Evolutionary conservation across 345 rosid genomes (phyloP).

Genomic region (Aegle marmelos): DNA sequence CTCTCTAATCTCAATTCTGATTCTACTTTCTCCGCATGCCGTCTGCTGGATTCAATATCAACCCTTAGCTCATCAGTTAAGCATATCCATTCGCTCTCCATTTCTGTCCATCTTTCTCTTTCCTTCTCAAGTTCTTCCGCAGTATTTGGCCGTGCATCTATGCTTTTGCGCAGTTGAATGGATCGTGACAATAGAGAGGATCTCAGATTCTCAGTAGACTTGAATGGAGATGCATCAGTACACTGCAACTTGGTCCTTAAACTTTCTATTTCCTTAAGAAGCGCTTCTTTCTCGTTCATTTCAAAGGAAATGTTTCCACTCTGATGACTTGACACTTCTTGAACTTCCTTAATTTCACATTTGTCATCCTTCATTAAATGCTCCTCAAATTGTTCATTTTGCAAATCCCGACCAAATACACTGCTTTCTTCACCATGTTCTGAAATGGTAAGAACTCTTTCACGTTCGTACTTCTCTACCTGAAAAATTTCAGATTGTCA

Average conservation of each 20-base stretch:
- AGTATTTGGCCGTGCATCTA: slow-evolving; percentile 30
- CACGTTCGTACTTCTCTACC: slow-evolving; percentile 52
- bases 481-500: slow-evolving; percentile 32
- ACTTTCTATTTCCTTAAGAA: slow-evolving; percentile 73
- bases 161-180: slow-evolving; percentile 55
- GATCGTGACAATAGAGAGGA: slow-evolving; percentile 72
- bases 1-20: slow-evolving; percentile 66
- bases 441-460: not conserved
- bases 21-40: slow-evolving; percentile 73
- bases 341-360: slow-evolving; percentile 51
- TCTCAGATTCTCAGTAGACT: slow-evolving; percentile 61
- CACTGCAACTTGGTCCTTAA: slow-evolving; percentile 60
- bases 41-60: slow-evolving; percentile 71
- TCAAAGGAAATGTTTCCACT: slow-evolving; percentile 30
- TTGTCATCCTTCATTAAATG: slow-evolving; percentile 27
- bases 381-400: slow-evolving; percentile 26
- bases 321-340: slow-evolving; percentile 31
- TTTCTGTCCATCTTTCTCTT: slow-evolving; percentile 83
- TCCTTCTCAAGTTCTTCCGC: slow-evolving; percentile 71
- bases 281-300: slow-evolving; percentile 67
- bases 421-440: slow-evolving; percentile 21
- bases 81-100: slow-evolving; percentile 97
- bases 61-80: slow-evolving; percentile 85
- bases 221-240: slow-evolving; percentile 40
- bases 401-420: not conserved